Evolutionary conservation across 306 rosid genomes (phyloP).

Genomic region (Glycyrrhiza uralensis): DNA sequence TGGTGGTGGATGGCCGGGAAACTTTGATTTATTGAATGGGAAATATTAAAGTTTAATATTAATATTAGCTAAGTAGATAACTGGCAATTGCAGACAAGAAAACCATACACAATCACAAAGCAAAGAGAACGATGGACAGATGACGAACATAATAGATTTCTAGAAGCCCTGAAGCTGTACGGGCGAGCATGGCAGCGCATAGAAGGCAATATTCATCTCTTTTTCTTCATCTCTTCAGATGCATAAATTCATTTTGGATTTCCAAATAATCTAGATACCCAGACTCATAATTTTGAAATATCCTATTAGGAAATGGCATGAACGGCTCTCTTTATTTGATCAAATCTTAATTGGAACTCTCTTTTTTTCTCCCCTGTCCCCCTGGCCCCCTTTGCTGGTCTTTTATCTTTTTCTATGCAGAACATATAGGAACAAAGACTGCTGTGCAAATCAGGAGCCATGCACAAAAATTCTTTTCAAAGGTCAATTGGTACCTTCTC

Average conservation of each 20-base stretch:
- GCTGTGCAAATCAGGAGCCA: conserved; percentile 99
- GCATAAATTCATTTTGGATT: conserved; percentile 8
- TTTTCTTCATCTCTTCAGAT: conserved; percentile 7
- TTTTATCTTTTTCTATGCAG: conserved; percentile 51
- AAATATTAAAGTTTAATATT: not conserved
- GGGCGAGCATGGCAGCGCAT: conserved; percentile 99
- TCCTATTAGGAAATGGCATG: conserved; percentile 5
- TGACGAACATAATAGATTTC: conserved; percentile 89
- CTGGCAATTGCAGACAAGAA: conserved; percentile 63
- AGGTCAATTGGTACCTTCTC: conserved; percentile 72
- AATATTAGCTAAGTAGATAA: conserved; percentile 15
- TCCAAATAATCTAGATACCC: conserved; percentile 5
- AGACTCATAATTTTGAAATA: not conserved
- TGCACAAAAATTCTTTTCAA: conserved; percentile 99
- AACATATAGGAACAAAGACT: conserved; percentile 98
- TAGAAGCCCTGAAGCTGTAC: conserved; percentile 89
- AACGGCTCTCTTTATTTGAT: conserved; percentile 14
- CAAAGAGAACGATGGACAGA: conserved; percentile 99
- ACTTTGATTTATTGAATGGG: not conserved
- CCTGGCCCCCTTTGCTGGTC: conserved; percentile 14
- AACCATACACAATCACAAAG: conserved; percentile 94
- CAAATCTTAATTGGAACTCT: conserved; percentile 28
- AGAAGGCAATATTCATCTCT: conserved; percentile 57
- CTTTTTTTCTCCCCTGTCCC: not conserved
- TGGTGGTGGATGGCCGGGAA: not conserved